phyloP scores from a whole-genome alignment of 345 rosid genomes.

The Gossypium stocksii region DNA sequence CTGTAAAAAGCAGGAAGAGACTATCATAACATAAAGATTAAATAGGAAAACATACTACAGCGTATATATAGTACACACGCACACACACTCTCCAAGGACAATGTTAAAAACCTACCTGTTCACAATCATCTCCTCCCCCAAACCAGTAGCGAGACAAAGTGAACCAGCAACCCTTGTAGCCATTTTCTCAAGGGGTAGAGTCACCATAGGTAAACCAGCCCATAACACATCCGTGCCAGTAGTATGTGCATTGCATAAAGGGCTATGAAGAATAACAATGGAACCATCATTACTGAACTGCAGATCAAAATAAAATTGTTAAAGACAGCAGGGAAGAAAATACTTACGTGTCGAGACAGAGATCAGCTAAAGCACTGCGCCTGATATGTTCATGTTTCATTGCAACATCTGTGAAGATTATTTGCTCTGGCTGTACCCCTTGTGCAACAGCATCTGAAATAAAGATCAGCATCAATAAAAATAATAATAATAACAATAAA shows the following conservation, averaged over 20 bases:
- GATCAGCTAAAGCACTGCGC: slow-evolving; percentile 95
- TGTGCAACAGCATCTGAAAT: slow-evolving; percentile 76
- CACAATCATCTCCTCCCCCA: slow-evolving; percentile 97
- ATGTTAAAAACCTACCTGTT: slow-evolving; percentile 41
- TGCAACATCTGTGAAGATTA: slow-evolving; percentile 96
- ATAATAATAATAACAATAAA: not conserved
- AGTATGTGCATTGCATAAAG: slow-evolving; percentile 97
- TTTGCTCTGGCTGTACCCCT: slow-evolving; percentile 89
- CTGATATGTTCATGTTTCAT: slow-evolving; percentile 93
- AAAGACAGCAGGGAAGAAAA: not conserved
- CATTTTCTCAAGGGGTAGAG: slow-evolving; percentile 98
- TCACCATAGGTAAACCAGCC: slow-evolving; percentile 99
- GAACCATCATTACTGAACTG: not conserved
- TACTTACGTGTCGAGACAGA: slow-evolving; percentile 85
- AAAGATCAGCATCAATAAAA: not conserved
- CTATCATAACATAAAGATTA: not conserved
- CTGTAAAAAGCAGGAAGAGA: slow-evolving; percentile 27
- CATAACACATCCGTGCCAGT: slow-evolving; percentile 96
- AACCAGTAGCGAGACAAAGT: slow-evolving; percentile 90
- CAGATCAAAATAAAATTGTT: not conserved
- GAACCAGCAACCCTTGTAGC: slow-evolving; percentile 99
- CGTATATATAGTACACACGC: not conserved
- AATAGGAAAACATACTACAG: not conserved
- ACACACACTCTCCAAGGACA: not conserved
- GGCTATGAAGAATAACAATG: slow-evolving; percentile 38